phyloP scores from a whole-genome alignment of 2,329 filamentous ascomycete species.

The Dothistroma pini region DNA sequence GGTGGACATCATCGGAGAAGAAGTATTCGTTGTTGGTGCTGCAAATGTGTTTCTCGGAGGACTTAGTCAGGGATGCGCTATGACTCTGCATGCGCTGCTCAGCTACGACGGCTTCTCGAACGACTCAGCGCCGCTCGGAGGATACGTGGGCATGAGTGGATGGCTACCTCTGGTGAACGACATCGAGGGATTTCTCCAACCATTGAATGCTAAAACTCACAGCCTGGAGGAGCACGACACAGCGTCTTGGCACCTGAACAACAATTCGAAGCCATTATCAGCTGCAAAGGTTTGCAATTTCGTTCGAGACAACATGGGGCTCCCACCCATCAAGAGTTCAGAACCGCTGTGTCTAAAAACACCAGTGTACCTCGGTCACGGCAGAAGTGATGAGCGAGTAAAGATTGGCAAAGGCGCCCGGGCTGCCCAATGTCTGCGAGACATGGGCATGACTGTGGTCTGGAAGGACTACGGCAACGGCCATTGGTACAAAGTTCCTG shows the following conservation, averaged over 20 bases:
- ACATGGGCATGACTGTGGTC: not conserved
- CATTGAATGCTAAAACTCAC: not conserved
- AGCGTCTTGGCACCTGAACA: not conserved
- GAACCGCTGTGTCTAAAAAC: not conserved
- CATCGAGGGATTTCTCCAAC: slow-evolving; percentile 5
- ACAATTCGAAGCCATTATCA: not conserved
- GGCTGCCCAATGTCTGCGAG: not conserved
- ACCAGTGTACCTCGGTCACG: slow-evolving; percentile 7
- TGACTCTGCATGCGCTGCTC: slow-evolving; percentile 43
- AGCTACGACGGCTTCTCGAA: slow-evolving; percentile 23
- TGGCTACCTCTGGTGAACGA: slow-evolving; percentile 12
- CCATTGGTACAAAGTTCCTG: slow-evolving; percentile 10
- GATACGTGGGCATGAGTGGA: slow-evolving; percentile 18
- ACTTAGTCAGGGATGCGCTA: slow-evolving; percentile 54
- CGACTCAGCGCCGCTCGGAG: slow-evolving; percentile 4
- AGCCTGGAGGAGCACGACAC: no score
- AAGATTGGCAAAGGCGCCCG: not conserved
- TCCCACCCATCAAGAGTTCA: not conserved
- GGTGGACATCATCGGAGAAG: slow-evolving; percentile 4
- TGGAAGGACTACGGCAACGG: slow-evolving; percentile 11
- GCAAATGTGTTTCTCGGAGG: slow-evolving; percentile 50
- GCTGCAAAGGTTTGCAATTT: slow-evolving; percentile 3
- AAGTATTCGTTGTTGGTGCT: slow-evolving; percentile 18
- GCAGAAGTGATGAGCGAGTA: slow-evolving; percentile 4
- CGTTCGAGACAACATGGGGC: slow-evolving; percentile 10